Base-by-base conservation (phyloP, 371 early-diverging fungal genomes). In the Nematocida ironsii region DNA sequence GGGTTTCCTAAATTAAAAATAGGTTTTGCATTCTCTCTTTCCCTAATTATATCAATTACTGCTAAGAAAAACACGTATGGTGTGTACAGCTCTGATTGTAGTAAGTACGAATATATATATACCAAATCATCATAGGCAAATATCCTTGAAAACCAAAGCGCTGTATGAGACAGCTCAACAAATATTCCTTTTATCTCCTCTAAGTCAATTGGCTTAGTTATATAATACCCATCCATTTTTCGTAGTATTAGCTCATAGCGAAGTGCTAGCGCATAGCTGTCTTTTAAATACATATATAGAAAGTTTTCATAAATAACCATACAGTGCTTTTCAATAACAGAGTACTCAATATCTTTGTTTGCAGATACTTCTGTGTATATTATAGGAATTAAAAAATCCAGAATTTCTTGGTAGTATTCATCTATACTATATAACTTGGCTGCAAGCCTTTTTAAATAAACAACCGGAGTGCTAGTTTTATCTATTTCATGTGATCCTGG, bases 141-240 rank as follows among this genome's bases (percentile, higher is more conserved):
- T 7, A 27, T 47, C 33, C 71, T 68, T 23, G 60, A 25, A 25
- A 78, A 78, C 80, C 80, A 78, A 11, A 62, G 69, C 2, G 64
- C 64, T 20, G 64, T 64, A 42, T 45, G 39, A 13, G 33, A 16
- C 42, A 64, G 45, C 64, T 64, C 64, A 39, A 64, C 42, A n/a
- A 64, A 27, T 16, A 42, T 64, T 23, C 64, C 64, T n/a, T 64
- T 45, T 42, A 64, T 33, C 64, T 64, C 18, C 42, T n/a, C n/a
- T 6, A 42, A 18, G 16, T 33, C 64, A 40, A 44, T 45, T 20
- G 33, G 18, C 64, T 64, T 33, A 16, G 6, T 23, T 33, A 44
- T 33, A 45, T 33, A 64, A 42, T 64, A 64, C 23, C 64, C 64
- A 9, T 13, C 23, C 16, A 64, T 64, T 45, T 45, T 45, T 42